Conservation (phyloP, 2,329 filamentous ascomycete species). For the Fusarium albidum region DNA sequence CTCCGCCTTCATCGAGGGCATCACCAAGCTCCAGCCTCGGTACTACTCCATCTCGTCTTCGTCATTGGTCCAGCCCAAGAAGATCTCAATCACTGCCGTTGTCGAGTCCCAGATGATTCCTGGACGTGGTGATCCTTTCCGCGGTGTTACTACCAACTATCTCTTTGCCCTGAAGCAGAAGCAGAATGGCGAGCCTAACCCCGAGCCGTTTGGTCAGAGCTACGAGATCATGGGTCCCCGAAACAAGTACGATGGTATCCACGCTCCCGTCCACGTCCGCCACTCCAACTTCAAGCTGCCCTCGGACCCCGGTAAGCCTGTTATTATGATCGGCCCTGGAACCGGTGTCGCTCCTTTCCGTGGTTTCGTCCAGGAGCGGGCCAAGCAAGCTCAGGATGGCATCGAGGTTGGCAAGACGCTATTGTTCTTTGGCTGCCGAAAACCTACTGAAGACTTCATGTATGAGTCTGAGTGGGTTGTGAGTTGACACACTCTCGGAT, state of each 20-base stretch:
- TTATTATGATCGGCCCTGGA: constrained; percentile 96
- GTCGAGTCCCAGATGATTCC: constrained; percentile 85
- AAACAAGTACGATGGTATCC: constrained; percentile 96
- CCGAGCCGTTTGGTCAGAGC: constrained; percentile 82
- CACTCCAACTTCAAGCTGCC: constrained; percentile 99
- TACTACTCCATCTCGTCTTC: constrained; percentile 99
- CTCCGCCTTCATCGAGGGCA: constrained; percentile 90
- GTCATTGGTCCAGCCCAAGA: constrained; percentile 90
- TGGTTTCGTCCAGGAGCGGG: constrained; percentile 92
- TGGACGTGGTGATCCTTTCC: constrained; percentile 80
- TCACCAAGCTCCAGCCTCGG: constrained; percentile 94
- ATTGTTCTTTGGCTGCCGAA: constrained; percentile 95
- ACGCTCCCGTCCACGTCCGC: constrained; percentile 93
- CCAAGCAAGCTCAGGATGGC: constrained; percentile 80
- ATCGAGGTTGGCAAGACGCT: constrained; percentile 86
- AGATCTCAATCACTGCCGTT: constrained; percentile 93
- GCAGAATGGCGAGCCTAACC: constrained; percentile 86
- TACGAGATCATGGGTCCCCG: constrained; percentile 90
- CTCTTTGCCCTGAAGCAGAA: constrained; percentile 94
- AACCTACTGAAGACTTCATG: constrained; percentile 86
- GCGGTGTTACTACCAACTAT: constrained; percentile 97
- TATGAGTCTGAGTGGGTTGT: constrained; percentile 94
- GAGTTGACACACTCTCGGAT: constrained; percentile 50
- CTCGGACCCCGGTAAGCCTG: constrained; percentile 89
- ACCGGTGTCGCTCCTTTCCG: constrained; percentile 98